These are phyloP conservation scores for Fusarium fujikuroi DNA, from an alignment of 2,329 filamentous ascomycete species.

Conservation along the genomic window DNA sequence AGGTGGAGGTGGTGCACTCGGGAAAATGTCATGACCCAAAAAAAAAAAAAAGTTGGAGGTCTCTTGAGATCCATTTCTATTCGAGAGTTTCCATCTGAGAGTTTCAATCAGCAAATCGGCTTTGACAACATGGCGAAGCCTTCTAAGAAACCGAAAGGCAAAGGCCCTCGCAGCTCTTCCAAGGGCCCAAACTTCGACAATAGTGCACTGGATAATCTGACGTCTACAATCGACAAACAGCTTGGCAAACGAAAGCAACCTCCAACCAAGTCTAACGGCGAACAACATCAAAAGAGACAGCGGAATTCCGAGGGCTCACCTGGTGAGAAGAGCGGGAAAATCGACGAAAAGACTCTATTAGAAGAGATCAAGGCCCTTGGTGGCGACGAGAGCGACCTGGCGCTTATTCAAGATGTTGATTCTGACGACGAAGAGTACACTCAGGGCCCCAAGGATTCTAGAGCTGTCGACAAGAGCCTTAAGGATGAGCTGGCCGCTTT, in stretches of 20 bases:
- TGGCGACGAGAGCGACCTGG: conserved; percentile 72
- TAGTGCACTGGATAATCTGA: conserved; percentile 62
- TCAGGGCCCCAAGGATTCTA: conserved; percentile 47
- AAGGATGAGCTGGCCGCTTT: conserved; percentile 52
- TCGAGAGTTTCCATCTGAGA: conserved; percentile 35
- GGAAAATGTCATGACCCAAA: conserved; percentile 31
- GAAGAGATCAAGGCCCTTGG: conserved; percentile 73
- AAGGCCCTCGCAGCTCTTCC: conserved; percentile 42
- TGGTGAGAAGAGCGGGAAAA: conserved; percentile 38
- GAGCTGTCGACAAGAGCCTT: conserved; percentile 54
- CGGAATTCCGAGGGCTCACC: conserved; percentile 45
- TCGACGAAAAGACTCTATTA: conserved; percentile 58
- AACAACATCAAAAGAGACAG: conserved; percentile 53
- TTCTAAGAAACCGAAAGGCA: conserved; percentile 53
- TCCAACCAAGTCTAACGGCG: conserved; percentile 48
- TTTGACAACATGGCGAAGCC: conserved; percentile 49
- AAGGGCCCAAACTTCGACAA: conserved; percentile 56
- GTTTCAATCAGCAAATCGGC: conserved; percentile 23
- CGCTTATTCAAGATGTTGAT: conserved; percentile 65
- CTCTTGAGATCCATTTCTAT: conserved; percentile 15
- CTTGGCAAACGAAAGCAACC: conserved; percentile 61
- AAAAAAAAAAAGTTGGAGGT: conserved; percentile 42
- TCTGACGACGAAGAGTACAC: conserved; percentile 54
- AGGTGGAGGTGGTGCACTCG: conserved; percentile 27
- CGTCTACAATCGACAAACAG: conserved; percentile 66